Evolutionary conservation across 176 grass and related monocot genomes (phyloP).

Genomic region (Chrysopogon serrulatus): DNA sequence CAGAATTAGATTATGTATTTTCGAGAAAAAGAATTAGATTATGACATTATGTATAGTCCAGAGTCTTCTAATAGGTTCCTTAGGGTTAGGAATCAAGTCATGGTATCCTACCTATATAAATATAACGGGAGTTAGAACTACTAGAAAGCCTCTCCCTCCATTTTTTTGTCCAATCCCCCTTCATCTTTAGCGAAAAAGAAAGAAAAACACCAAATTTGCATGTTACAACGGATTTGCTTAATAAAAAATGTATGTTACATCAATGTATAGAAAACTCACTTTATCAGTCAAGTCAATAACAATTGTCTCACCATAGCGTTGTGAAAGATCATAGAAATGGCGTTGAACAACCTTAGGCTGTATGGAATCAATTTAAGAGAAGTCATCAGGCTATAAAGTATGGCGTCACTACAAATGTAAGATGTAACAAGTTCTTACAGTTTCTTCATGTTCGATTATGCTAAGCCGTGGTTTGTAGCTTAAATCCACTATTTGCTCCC

Average conservation of each 20-base stretch:
- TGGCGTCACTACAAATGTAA: not conserved
- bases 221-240: not conserved
- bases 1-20: not conserved
- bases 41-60: not conserved
- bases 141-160: not conserved
- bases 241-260: not conserved
- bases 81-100: not conserved
- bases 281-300: slow-evolving; percentile 90
- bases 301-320: slow-evolving; percentile 80
- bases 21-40: not conserved
- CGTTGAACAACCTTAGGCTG: slow-evolving; percentile 79
- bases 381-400: slow-evolving; percentile 17
- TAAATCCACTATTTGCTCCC: slow-evolving; percentile 99
- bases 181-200: not conserved
- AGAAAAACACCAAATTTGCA: not conserved
- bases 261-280: slow-evolving; percentile 54
- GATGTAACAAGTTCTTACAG: slow-evolving; percentile 37
- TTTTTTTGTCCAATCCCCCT: not conserved
- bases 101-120: not conserved
- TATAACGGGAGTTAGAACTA: not conserved
- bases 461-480: slow-evolving; percentile 88
- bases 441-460: slow-evolving; percentile 84
- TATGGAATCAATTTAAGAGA: slow-evolving; percentile 30
- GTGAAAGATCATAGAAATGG: slow-evolving; percentile 83
- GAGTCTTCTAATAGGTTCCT: not conserved